These are phyloP conservation scores for Phialocephala subalpina DNA, from an alignment of 2,329 filamentous ascomycete genomes.

Conservation along the genomic window DNA sequence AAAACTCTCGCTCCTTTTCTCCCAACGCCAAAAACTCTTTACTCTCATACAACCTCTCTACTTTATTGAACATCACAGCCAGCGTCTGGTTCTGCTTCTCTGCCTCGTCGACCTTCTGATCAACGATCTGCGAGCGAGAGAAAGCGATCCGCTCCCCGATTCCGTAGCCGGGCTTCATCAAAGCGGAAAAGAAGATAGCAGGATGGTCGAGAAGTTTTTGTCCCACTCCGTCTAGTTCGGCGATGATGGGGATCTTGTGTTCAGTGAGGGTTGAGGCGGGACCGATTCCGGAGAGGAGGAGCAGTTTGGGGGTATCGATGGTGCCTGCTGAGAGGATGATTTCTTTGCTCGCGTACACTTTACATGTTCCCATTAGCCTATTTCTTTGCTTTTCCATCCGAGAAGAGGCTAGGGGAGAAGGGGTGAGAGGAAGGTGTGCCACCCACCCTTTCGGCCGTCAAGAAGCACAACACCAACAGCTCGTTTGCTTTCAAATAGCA, in stretches of 20 bases:
- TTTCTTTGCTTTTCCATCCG: too few species aligned
- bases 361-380: too few species aligned
- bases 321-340: conserved; percentile 56
- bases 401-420: conserved; percentile 39
- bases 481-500: conserved; percentile 55
- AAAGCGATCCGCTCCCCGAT: conserved; percentile 38
- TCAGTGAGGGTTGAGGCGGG: conserved; percentile 46
- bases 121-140: conserved; percentile 53
- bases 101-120: conserved; percentile 38
- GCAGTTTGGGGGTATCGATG: conserved; percentile 54
- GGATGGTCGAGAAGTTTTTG: conserved; percentile 64
- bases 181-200: conserved; percentile 54
- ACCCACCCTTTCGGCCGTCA: conserved; percentile 42
- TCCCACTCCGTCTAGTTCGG: conserved; percentile 69
- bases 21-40: background rate
- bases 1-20: background rate
- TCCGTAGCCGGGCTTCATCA: background rate
- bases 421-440: background rate
- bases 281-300: conserved; percentile 55
- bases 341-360: conserved; percentile 47
- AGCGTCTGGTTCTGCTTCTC: background rate
- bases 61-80: background rate
- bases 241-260: conserved; percentile 59
- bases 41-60: background rate
- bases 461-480: conserved; percentile 53